These are phyloP conservation scores for Oryza glaberrima DNA, from an alignment of 176 grass and related monocot genomes.

Conservation along the genomic window DNA sequence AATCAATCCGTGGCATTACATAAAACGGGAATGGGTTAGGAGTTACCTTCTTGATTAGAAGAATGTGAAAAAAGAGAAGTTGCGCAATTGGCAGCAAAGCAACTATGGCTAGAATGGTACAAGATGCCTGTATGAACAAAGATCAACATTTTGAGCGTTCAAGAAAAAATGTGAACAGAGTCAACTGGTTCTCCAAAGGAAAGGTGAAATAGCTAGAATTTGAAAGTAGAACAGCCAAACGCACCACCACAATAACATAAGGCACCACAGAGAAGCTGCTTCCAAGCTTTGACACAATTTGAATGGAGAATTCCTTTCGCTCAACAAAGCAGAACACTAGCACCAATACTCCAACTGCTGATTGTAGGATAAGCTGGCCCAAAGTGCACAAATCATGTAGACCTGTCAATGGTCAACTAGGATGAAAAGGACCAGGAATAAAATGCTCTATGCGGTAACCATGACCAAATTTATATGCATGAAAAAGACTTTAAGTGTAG, in stretches of 20 bases:
- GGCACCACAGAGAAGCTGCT: constrained; percentile 98
- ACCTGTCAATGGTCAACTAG: constrained; percentile 99
- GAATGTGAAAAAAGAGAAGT: constrained; percentile 98
- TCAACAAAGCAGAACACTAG: constrained; percentile 93
- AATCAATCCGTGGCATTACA: constrained; percentile 18
- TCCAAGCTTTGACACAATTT: constrained; percentile 89
- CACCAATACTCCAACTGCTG: constrained; percentile 81
- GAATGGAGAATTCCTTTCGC: constrained; percentile 67
- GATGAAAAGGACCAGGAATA: constrained; percentile 97
- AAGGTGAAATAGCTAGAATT: constrained; percentile 1
- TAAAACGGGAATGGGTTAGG: constrained; percentile 12
- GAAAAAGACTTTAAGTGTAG: constrained; percentile 16
- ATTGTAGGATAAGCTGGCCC: constrained; percentile 98
- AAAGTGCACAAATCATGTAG: constrained; percentile 74
- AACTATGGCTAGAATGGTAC: constrained; percentile 89
- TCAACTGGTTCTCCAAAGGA: not conserved
- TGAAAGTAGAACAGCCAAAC: constrained; percentile 37
- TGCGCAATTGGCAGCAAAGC: constrained; percentile 87
- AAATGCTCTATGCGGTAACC: constrained; percentile 56
- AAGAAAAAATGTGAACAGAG: constrained; percentile 24
- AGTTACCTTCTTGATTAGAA: constrained; percentile 95
- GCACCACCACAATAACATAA: constrained; percentile 91
- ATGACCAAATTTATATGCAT: constrained; percentile 34
- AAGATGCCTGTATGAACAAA: constrained; percentile 57
- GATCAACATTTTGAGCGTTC: constrained; percentile 17